Base-by-base conservation (phyloP, 495 filamentous ascomycete species). In the Lepidopterella palustris region DNA sequence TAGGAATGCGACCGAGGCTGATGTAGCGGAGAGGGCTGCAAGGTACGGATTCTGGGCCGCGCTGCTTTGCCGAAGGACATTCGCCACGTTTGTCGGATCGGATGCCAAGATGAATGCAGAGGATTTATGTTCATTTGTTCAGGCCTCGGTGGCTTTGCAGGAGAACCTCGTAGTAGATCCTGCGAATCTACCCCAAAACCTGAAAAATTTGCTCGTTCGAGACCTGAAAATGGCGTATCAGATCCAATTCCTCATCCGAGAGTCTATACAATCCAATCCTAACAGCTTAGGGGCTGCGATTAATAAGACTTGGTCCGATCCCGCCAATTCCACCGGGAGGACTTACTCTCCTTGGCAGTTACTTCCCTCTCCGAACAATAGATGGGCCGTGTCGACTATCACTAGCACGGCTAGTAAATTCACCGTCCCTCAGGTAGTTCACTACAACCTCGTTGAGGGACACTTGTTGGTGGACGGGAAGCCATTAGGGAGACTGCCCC, bases 1-100 rank as follows among this genome's bases (percentile, higher is more conserved):
- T 5, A 67, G 71, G 5, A 71, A 57, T 5, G 67, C 78, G 0
- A 56, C 32, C 0, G 76, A 84, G 49, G 69, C 70, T 21, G 69
- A 76, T 27, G 59, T 67, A 27, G 70, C 74, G 0, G 56, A 67
- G 42, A 72, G 65, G 31, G 68, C 69, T 23, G 71, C 80, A 11
- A 65, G 48, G 29, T 78, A 80, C 53, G 73, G 71, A 2, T 71
- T 83, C 9, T 73, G 66, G 53, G 75, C 80, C 6, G 74, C 80
- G 20, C 61, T 84, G 3, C 68, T 82, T 25, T 83, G 79, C 50
- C 65, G 77, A 40, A 67, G 72, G 5, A 83, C 80, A 0, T 84
- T 80, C 53, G 59, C 66, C 10, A 50, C 69, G 5, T 69, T 70
- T 45, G n/a, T 65, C 4, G 68, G 67, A 3, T 23, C 45, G 11